These are phyloP conservation scores for Vitis vinifera DNA, from an alignment of 164 flowering plant species.

Conservation along the genomic window DNA sequence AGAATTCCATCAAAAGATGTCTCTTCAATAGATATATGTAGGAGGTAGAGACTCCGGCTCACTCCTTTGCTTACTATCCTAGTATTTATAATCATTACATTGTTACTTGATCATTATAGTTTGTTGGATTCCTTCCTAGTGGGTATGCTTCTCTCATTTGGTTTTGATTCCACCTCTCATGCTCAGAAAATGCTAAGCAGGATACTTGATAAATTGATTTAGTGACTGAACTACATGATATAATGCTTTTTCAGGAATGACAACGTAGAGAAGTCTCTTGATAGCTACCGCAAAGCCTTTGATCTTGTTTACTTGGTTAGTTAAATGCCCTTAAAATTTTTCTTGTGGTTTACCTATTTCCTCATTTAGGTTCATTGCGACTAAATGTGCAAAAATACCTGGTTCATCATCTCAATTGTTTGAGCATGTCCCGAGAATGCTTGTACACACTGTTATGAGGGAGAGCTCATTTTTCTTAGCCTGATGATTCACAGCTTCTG, in stretches of 20 bases:
- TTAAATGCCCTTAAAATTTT: conserved; percentile 2
- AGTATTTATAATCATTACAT: too few relatives aligned
- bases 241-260: conserved; percentile 66
- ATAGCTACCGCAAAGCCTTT: conserved; percentile 61
- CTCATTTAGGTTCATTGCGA: background rate
- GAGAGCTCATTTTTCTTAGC: too few relatives aligned
- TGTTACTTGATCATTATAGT: too few relatives aligned
- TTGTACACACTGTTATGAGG: too few relatives aligned
- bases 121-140: background rate
- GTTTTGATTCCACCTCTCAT: background rate
- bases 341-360: background rate
- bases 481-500: too few relatives aligned
- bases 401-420: too few relatives aligned
- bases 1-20: too few relatives aligned
- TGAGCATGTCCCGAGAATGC: too few relatives aligned
- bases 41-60: too few relatives aligned
- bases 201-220: background rate
- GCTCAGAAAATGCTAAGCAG: background rate
- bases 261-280: conserved; percentile 64
- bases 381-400: too few relatives aligned
- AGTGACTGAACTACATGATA: background rate
- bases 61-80: too few relatives aligned
- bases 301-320: conserved; percentile 83
- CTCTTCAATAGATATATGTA: too few relatives aligned
- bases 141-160: background rate